Evolutionary conservation across 1,284 basidiomycete species (phyloP).

Genomic region (Cutaneotrichosporon cutaneum): DNA sequence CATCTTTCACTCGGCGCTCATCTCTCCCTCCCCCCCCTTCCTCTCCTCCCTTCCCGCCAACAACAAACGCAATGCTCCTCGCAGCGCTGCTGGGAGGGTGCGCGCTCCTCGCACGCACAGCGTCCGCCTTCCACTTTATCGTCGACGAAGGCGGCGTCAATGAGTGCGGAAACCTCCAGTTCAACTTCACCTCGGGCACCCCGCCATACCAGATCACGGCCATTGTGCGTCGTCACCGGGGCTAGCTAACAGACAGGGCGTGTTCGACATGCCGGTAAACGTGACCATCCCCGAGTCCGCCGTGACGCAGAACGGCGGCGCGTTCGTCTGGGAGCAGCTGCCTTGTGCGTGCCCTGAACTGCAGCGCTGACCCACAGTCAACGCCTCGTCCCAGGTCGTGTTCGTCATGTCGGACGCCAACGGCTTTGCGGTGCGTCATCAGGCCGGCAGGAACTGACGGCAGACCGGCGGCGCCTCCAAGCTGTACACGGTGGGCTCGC

Average conservation of each 20-base stretch:
- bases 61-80: slow-evolving; percentile 55
- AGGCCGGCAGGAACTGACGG: slow-evolving; percentile 6
- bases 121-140: slow-evolving; percentile 31
- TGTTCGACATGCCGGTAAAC: slow-evolving; percentile 41
- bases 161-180: slow-evolving; percentile 31
- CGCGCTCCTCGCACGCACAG: slow-evolving; percentile 2
- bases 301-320: slow-evolving; percentile 23
- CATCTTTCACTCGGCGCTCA: not conserved
- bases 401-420: slow-evolving; percentile 46
- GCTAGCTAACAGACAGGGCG: too few species aligned
- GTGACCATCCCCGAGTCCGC: slow-evolving; percentile 34
- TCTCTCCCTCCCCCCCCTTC: not conserved
- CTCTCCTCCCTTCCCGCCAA: not conserved
- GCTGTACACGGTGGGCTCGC: slow-evolving; percentile 30
- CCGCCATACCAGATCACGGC: slow-evolving; percentile 38
- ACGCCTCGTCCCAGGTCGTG: slow-evolving; percentile 31
- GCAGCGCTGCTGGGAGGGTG: slow-evolving; percentile 27
- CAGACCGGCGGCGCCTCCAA: slow-evolving; percentile 45
- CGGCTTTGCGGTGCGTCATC: slow-evolving; percentile 40
- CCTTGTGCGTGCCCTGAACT: slow-evolving; percentile 34
- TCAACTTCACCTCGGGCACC: slow-evolving; percentile 35
- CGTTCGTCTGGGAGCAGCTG: slow-evolving; percentile 33
- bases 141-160: slow-evolving; percentile 21
- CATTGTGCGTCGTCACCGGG: too few species aligned
- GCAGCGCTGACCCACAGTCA: slow-evolving; percentile 27